These are phyloP conservation scores for Trichoderma erinaceum DNA, from an alignment of 495 filamentous ascomycete genomes.

Conservation along the genomic window DNA sequence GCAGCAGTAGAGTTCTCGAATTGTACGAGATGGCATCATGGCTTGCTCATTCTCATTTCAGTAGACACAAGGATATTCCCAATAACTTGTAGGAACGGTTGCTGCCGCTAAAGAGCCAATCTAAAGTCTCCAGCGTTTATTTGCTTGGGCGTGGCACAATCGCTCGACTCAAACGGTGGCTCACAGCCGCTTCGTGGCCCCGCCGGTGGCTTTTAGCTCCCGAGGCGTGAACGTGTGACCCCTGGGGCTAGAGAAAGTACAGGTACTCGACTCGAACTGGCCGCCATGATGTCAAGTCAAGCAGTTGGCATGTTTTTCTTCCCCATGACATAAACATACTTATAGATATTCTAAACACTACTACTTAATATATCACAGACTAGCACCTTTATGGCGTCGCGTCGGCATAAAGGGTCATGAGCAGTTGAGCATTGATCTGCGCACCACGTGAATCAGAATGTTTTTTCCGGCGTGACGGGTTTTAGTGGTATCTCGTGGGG, in stretches of 20 bases:
- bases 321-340: too few species aligned
- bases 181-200: background rate
- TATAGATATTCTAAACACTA: too few species aligned
- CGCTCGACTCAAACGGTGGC: background rate
- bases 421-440: conserved; percentile 3
- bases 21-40: background rate
- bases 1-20: too few species aligned
- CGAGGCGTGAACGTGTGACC: background rate
- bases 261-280: background rate
- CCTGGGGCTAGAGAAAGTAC: conserved; percentile 5
- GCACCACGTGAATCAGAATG: background rate
- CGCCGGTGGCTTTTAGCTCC: background rate
- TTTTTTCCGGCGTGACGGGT: background rate
- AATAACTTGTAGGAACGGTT: background rate
- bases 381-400: background rate
- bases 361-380: background rate
- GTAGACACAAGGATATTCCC: background rate
- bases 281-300: too few species aligned
- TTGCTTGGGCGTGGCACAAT: background rate
- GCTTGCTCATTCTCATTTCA: background rate
- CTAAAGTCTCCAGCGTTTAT: background rate
- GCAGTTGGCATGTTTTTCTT: too few species aligned
- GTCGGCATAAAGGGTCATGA: conserved; percentile 7
- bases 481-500: background rate
- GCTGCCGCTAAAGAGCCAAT: background rate